Evolutionary conservation across 2,329 filamentous ascomycete species (phyloP).

Genomic region (Arachnomyces sp.): DNA sequence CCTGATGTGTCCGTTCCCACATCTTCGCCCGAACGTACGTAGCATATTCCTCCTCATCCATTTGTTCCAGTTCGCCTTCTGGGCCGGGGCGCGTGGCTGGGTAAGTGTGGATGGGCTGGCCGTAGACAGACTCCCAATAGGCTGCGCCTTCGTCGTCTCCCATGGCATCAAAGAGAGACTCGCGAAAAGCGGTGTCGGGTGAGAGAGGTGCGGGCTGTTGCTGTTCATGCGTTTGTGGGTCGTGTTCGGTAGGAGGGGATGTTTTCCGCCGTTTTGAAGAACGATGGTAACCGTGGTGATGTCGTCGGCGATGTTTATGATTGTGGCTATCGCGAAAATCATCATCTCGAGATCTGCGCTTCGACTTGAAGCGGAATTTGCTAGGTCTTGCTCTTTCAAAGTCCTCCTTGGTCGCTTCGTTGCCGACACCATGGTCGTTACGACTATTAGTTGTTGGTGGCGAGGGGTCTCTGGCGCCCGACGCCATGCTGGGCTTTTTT

Average conservation of each 20-base stretch:
- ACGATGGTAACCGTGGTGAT: slow-evolving; percentile 16
- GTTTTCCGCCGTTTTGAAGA: slow-evolving; percentile 22
- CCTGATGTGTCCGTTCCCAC: slow-evolving; percentile 92
- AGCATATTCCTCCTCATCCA: slow-evolving; percentile 91
- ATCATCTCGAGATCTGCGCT: slow-evolving; percentile 6
- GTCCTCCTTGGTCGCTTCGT: too few relatives aligned
- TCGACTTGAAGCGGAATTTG: slow-evolving; percentile 30
- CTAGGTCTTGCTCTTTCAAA: too few relatives aligned
- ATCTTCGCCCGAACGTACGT: slow-evolving; percentile 76
- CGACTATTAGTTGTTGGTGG: too few relatives aligned
- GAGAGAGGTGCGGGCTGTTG: slow-evolving; percentile 39
- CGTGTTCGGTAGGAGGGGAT: slow-evolving; percentile 4
- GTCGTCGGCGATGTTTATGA: slow-evolving; percentile 16
- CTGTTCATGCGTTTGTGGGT: slow-evolving; percentile 3
- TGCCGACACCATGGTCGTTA: too few relatives aligned
- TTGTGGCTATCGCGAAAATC: slow-evolving; percentile 8
- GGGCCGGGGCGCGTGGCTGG: slow-evolving; percentile 44
- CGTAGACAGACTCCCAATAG: slow-evolving; percentile 96
- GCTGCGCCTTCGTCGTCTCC: slow-evolving; percentile 92
- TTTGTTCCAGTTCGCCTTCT: slow-evolving; percentile 61
- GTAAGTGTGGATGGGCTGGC: slow-evolving; percentile 85
- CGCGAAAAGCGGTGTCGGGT: slow-evolving; percentile 72
- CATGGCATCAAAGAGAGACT: slow-evolving; percentile 93
- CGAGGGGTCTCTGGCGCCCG: too few relatives aligned
- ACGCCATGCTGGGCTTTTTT: too few relatives aligned